phyloP scores from a whole-genome alignment of 208 protist genomes.

The Leishmania braziliensis region DNA sequence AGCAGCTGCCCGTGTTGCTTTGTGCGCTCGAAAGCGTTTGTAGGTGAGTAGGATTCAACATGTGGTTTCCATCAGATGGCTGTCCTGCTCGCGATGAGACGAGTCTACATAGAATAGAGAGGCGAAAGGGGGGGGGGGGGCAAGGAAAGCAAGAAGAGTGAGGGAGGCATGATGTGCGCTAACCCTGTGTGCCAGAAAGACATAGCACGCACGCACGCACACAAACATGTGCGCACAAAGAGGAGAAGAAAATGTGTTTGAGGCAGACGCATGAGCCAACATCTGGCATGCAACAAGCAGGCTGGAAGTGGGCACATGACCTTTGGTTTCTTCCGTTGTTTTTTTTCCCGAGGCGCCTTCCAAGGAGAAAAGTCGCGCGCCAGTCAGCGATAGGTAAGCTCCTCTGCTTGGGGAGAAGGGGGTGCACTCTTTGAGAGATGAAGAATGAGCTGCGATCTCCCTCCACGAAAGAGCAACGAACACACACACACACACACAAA shows the following conservation, averaged over 20 bases:
- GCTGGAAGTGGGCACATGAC: too few species aligned
- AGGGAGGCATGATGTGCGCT: not conserved
- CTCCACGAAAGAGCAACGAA: not conserved
- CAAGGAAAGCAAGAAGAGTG: too few species aligned
- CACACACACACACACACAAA: not conserved
- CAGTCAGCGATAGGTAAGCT: not conserved
- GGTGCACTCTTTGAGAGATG: not conserved
- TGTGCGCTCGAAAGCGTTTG: not conserved
- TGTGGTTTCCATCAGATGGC: not conserved
- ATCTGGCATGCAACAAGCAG: not conserved
- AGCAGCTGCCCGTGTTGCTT: not conserved
- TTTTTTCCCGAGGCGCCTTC: not conserved
- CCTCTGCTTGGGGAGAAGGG: not conserved
- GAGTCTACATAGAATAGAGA: not conserved
- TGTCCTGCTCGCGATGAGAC: not conserved
- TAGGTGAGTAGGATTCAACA: not conserved
- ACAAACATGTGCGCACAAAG: not conserved
- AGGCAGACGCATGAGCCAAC: not conserved
- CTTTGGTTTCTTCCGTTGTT: not conserved
- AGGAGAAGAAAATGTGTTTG: not conserved
- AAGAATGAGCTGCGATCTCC: not conserved
- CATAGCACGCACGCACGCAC: not conserved
- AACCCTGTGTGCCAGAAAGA: not conserved
- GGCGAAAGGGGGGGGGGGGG: too few species aligned
- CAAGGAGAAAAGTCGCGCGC: not conserved